These are phyloP conservation scores for Edaphochlamys debaryana DNA, from an alignment of 139 green algal genomes.

Conservation along the genomic window DNA sequence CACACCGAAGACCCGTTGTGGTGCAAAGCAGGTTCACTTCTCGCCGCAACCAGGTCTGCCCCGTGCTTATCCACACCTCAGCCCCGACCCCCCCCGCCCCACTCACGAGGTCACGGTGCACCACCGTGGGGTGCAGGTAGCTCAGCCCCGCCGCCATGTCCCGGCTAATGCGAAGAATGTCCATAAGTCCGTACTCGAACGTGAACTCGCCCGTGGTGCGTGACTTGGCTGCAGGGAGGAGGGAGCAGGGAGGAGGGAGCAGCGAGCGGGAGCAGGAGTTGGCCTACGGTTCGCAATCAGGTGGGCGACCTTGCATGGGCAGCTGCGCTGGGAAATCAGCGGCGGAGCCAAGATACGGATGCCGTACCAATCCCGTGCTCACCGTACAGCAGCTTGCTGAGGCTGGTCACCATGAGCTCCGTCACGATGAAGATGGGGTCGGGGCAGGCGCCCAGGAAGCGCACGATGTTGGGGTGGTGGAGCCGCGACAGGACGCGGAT, in stretches of 20 bases:
- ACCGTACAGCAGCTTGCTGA: conserved; percentile 2
- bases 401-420: background rate
- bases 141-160: conserved; percentile 70
- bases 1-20: too few species aligned
- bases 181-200: background rate
- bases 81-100: too few species aligned
- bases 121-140: conserved; percentile 79
- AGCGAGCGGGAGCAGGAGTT: background rate
- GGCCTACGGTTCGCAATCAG: background rate
- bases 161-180: conserved; percentile 1
- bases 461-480: conserved; percentile 9
- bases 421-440: conserved; percentile 7
- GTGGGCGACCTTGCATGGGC: too few species aligned
- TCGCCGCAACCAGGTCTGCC: too few species aligned
- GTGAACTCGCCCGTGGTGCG: background rate
- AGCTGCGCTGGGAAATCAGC: too few species aligned
- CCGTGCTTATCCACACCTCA: too few species aligned
- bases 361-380: too few species aligned
- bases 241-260: too few species aligned
- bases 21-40: too few species aligned
- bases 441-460: conserved; percentile 16
- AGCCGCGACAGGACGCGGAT: background rate
- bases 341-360: too few species aligned
- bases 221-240: background rate
- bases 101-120: conserved; percentile 76